Base-by-base conservation (phyloP, 2,329 filamentous ascomycete species). In the Ceratocystis eucalypticola region DNA sequence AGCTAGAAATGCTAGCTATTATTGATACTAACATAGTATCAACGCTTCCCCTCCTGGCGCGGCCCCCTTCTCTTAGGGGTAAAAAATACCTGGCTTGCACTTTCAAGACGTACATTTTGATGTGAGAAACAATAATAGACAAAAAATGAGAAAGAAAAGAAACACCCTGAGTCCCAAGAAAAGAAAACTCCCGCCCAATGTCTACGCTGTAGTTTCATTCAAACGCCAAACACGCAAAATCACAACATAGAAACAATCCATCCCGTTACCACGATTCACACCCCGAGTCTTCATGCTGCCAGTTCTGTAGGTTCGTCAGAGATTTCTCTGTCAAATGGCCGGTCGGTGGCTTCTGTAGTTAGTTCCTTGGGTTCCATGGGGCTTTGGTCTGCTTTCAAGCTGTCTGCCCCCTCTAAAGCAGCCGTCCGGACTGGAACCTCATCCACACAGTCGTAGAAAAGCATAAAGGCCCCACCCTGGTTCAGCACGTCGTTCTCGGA, bases 391-490 rank as follows among this genome's bases (percentile, higher is more conserved):
- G 44, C 12, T 15, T 30, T 22, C 30, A 25, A 17, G 6, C 33
- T 33, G 48, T 30, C 45, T 3, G 46, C 8, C 62, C 12, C 30
- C 25, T 69, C 69, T 45, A 61, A 46, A 33, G 75, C 73, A 28
- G 74, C 71, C 28, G 74, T 71, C 8, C 80, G 73, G 22, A 87
- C 73, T 33, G 78, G 77, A 46, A 74, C 77, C 0, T 80, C 75
- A 67, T 88, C 84, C 28, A 88, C 77, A 61, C 83, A 84, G 73
- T 99, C 93, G 74, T 97, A 99, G 74, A 97, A 97, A 0, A 97
- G 81, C 93, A 99, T 97, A 73, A 97, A 97, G 0, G 92, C 93
- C 1, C 90, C 91, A 0, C 86, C 86, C 70, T 96, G 87, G 1
- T 80, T 81, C 63, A 94, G 77, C 0, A 96, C 89, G 33, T 82